Evolutionary conservation across 75 land plant species (phyloP).

Genomic region (Adiantum capillusveneris): DNA sequence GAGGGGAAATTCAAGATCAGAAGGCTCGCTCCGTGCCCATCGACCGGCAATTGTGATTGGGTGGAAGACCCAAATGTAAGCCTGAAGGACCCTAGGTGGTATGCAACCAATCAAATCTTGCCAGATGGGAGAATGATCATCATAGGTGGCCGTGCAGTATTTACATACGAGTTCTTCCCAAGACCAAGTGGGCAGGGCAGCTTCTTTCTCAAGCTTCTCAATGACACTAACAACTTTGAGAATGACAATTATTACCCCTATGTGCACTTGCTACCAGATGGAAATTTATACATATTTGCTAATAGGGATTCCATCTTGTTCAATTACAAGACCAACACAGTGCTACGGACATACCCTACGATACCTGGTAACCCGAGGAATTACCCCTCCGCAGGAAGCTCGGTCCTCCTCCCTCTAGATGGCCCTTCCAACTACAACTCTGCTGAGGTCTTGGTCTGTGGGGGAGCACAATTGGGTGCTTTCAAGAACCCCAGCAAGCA

Average conservation of each 20-base stretch:
- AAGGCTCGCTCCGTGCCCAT: conserved; percentile 8
- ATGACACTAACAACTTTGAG: conserved; percentile 7
- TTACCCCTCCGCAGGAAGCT: conserved; percentile 35
- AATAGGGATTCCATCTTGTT: conserved; percentile 55
- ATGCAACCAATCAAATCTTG: conserved; percentile 20
- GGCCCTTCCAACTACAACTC: neutral
- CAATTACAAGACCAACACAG: conserved; percentile 28
- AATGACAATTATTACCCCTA: conserved; percentile 35
- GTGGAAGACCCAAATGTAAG: conserved; percentile 3
- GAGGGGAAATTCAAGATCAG: conserved; percentile 12
- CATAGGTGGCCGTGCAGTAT: conserved; percentile 18
- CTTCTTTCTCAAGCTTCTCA: neutral
- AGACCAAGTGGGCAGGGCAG: neutral
- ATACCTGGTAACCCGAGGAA: conserved; percentile 59
- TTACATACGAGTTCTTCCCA: conserved; percentile 28
- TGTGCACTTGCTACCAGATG: conserved; percentile 62
- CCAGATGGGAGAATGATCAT: conserved; percentile 25
- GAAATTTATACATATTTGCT: conserved; percentile 74
- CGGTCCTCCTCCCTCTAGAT: conserved; percentile 31
- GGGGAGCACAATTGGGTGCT: conserved; percentile 46
- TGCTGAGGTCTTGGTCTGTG: conserved; percentile 46
- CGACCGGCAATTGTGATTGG: conserved; percentile 19
- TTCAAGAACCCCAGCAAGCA: neutral
- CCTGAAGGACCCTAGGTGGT: conserved; percentile 18
- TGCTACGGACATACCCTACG: conserved; percentile 34